A percentile compares a stretch with the other conserved stretches of the same genome.
These are phyloP conservation scores for Funneliformis caledonium DNA, from an alignment of 371 early-diverging fungal genomes.

Conservation along the genomic window DNA sequence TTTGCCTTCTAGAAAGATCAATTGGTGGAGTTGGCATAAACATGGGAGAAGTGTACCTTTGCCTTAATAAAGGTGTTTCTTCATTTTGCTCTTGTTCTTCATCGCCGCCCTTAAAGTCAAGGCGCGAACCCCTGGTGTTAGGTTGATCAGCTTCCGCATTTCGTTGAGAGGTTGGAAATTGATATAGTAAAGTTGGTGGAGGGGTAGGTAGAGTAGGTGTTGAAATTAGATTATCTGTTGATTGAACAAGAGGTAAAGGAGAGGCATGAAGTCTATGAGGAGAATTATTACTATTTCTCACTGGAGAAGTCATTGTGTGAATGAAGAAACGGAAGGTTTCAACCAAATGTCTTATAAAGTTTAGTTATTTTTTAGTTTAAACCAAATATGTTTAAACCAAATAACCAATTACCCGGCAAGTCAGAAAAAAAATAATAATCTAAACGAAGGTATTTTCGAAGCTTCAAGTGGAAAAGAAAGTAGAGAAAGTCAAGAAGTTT, in stretches of 20 bases:
- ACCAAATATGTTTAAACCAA: no score
- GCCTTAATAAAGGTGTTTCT: neutral
- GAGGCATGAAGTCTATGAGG: neutral
- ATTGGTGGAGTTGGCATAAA: neutral
- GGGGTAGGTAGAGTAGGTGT: neutral
- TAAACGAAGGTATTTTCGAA: no score
- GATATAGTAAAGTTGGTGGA: neutral
- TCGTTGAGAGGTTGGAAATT: neutral
- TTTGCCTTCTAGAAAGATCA: neutral
- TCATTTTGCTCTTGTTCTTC: neutral
- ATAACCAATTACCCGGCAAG: no score
- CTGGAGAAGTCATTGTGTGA: neutral
- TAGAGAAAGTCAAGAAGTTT: no score
- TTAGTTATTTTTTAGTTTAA: neutral
- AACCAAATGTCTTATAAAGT: neutral
- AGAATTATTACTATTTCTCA: neutral
- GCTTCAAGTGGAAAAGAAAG: no score
- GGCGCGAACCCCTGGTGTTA: neutral
- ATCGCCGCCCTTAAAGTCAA: neutral
- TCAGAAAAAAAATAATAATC: no score
- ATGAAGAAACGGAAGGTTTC: neutral
- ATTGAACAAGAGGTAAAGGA: neutral
- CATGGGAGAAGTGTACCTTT: neutral
- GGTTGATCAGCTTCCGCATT: neutral
- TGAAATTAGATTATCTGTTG: neutral